These are phyloP conservation scores for Acacia confusa DNA, from an alignment of 306 rosid species.

Conservation along the genomic window DNA sequence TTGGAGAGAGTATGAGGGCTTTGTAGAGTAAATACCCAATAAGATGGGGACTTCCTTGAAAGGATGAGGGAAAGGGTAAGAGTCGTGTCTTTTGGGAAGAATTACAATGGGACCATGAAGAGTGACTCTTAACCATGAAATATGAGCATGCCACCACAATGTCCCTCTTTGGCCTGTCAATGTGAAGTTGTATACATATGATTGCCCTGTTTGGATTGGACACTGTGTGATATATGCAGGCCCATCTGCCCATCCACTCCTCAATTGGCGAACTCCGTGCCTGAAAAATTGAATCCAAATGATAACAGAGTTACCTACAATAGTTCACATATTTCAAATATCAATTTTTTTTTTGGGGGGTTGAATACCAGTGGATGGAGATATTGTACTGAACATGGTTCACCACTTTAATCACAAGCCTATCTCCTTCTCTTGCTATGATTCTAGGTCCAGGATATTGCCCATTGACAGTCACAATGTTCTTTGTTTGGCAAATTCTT, in stretches of 20 bases:
- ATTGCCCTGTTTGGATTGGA: constrained; percentile 66
- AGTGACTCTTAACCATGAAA: constrained; percentile 73
- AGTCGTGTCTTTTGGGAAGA: constrained; percentile 62
- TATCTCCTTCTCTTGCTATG: constrained; percentile 80
- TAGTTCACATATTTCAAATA: neutral
- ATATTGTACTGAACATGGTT: constrained; percentile 63
- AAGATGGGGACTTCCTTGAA: constrained; percentile 63
- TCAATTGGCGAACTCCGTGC: constrained; percentile 65
- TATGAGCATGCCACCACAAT: constrained; percentile 76
- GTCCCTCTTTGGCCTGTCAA: constrained; percentile 71
- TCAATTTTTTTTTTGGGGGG: neutral
- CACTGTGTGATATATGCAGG: constrained; percentile 78
- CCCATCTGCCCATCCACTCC: constrained; percentile 80
- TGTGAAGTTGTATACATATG: constrained; percentile 62
- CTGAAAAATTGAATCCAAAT: constrained; percentile 31
- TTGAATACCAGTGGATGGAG: constrained; percentile 60
- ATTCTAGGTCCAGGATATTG: constrained; percentile 66
- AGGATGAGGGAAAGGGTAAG: constrained; percentile 71
- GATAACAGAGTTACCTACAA: neutral
- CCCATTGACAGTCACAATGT: constrained; percentile 69
- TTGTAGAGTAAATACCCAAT: constrained; percentile 42
- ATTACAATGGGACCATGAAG: constrained; percentile 68
- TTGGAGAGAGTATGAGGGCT: neutral
- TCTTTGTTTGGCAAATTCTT: constrained; percentile 73
- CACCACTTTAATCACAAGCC: constrained; percentile 57